A percentile compares a stretch with the other conserved stretches of the same genome.
phyloP scores from a whole-genome alignment of 768 basidiomycete genomes.

The Lyophyllum semitale region DNA sequence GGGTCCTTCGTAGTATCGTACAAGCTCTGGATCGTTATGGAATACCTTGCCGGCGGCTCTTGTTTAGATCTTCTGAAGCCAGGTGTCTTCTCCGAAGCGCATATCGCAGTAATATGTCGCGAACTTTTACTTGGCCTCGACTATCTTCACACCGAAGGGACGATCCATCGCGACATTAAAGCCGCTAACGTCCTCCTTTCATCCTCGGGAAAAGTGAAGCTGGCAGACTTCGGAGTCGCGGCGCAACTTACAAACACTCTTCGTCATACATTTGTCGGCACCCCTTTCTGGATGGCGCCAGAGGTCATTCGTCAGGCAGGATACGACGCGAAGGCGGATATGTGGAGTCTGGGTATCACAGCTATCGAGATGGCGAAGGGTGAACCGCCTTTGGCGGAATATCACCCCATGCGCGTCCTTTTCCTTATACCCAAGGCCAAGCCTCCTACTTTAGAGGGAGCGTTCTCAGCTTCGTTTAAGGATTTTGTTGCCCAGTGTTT shows the following conservation, averaged over 20 bases:
- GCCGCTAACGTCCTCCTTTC: conserved; percentile 95
- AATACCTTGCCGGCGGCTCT: conserved; percentile 98
- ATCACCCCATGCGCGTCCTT: conserved; percentile 97
- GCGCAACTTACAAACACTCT: conserved; percentile 94
- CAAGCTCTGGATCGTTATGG: conserved; percentile 99
- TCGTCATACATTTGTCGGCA: conserved; percentile 96
- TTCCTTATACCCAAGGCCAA: conserved; percentile 98
- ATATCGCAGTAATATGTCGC: conserved; percentile 93
- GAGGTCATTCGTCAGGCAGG: conserved; percentile 98
- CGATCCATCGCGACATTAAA: conserved; percentile 99
- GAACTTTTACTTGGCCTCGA: conserved; percentile 92
- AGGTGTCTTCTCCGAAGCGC: conserved; percentile 86
- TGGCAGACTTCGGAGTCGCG: conserved; percentile 98
- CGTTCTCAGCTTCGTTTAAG: conserved; percentile 85
- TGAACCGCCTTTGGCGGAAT: conserved; percentile 94
- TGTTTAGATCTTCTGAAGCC: conserved; percentile 95
- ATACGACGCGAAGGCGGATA: conserved; percentile 94
- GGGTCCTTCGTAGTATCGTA: conserved; percentile 96
- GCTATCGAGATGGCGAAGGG: conserved; percentile 98
- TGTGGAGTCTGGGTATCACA: conserved; percentile 98
- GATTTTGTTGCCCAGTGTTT: conserved; percentile 90
- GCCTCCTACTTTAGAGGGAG: conserved; percentile 85
- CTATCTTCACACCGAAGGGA: conserved; percentile 94
- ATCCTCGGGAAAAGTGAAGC: conserved; percentile 90
- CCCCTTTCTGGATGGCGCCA: conserved; percentile 98